Percentiles rank a stretch among this genome's conserved stretches.
These are phyloP conservation scores for Trichoderma koningii DNA, from an alignment of 2,329 filamentous ascomycete species.

Conservation along the genomic window DNA sequence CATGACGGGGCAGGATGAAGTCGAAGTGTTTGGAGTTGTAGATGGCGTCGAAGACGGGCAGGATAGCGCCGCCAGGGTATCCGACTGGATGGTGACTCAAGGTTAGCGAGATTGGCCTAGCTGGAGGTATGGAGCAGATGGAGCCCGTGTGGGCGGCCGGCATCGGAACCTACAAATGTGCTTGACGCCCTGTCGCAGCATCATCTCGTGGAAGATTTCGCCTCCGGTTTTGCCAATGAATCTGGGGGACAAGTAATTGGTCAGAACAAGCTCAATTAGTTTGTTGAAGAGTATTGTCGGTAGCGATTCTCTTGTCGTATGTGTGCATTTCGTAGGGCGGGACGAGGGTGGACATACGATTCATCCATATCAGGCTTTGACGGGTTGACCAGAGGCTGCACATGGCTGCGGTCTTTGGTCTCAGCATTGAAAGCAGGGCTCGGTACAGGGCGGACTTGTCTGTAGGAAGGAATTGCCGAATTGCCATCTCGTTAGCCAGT, in stretches of 20 bases:
- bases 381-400: conserved; percentile 65
- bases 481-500: conserved; percentile 89
- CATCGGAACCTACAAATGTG: conserved; percentile 65
- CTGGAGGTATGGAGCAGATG: conserved; percentile 97
- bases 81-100: conserved; percentile 57
- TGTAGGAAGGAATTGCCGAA: conserved; percentile 71
- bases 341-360: conserved; percentile 58
- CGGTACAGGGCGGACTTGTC: conserved; percentile 56
- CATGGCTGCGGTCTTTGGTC: conserved; percentile 54
- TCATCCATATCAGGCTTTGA: conserved; percentile 69
- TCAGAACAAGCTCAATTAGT: conserved; percentile 17
- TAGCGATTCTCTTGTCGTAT: not conserved
- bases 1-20: conserved; percentile 86
- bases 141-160: conserved; percentile 73
- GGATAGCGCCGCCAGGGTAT: conserved; percentile 93
- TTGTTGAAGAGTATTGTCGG: conserved; percentile 13
- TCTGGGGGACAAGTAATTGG: conserved; percentile 42
- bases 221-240: conserved; percentile 92
- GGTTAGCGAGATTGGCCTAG: conserved; percentile 76
- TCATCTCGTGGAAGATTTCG: conserved; percentile 98
- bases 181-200: conserved; percentile 71
- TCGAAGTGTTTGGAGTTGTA: conserved; percentile 98
- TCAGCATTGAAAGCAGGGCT: conserved; percentile 61
- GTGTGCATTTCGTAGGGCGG: conserved; percentile 1
- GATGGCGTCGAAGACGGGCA: conserved; percentile 97